Conservation (phyloP, 306 rosid genomes). For the Chamaecrista fasciculata region DNA sequence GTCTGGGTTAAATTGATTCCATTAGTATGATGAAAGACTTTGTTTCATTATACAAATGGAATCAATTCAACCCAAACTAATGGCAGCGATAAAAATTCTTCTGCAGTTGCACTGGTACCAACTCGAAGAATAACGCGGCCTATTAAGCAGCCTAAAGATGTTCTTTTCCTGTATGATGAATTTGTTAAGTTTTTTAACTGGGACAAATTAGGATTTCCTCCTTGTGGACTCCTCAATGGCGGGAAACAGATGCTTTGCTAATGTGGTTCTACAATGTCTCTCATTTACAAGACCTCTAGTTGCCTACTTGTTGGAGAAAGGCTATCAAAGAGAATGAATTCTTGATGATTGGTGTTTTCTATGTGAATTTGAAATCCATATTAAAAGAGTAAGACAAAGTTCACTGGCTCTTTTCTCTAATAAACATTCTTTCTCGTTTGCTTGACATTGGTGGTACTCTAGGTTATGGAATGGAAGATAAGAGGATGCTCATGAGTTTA, state of each 20-base stretch:
- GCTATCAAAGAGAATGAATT: conserved; percentile 74
- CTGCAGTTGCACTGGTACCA: conserved; percentile 64
- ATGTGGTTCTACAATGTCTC: conserved; percentile 97
- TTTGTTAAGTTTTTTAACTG: conserved; percentile 74
- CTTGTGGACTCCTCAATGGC: conserved; percentile 91
- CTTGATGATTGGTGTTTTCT: conserved; percentile 90
- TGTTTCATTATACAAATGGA: conserved; percentile 25
- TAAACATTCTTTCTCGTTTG: conserved; percentile 79
- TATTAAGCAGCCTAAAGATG: conserved; percentile 67
- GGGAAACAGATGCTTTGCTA: conserved; percentile 97
- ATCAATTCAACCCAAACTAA: conserved; percentile 32
- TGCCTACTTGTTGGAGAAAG: conserved; percentile 83
- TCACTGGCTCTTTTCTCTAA: conserved; percentile 76
- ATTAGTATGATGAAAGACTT: conserved; percentile 19
- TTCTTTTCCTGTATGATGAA: conserved; percentile 88
- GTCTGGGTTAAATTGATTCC: conserved; percentile 25
- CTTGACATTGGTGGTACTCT: conserved; percentile 93
- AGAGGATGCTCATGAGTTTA: conserved; percentile 99
- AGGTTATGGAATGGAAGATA: conserved; percentile 92
- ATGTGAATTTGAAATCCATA: conserved; percentile 82
- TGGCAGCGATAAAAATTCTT: conserved; percentile 34
- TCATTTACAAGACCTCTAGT: conserved; percentile 92
- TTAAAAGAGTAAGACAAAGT: conserved; percentile 62
- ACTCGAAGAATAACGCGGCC: conserved; percentile 41
- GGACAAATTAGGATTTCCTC: conserved; percentile 67